Evolutionary conservation across 2,329 filamentous ascomycete genomes (phyloP), one percentile per base, ranked within the genome.

Genomic region (Ceratocystis ficicola): DNA sequence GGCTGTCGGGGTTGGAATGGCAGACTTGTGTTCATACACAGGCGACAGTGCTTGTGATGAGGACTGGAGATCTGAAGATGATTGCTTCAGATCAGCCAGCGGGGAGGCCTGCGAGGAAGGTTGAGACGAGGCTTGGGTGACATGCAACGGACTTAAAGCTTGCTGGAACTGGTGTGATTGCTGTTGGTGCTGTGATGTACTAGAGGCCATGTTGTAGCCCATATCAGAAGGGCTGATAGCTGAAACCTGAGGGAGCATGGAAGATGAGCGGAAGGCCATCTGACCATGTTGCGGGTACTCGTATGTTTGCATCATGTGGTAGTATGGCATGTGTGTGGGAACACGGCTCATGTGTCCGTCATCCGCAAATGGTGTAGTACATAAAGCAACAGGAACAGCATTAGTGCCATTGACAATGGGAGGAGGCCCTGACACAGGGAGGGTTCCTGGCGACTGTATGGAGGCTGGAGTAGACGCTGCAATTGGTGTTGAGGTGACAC

Each of bases 351-450:
- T 28, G 52, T 63, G 62, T 5, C 6, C 44, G 7, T 63, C 62
- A 10, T 63, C 62, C 7, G 62, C 10, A 32, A 63, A 63, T 17
- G 44, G 25, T 1, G 46, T n/a, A 25, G 44, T 36, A 36, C 28
- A 63, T 17, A 48, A 46, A 52, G 44, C 46, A 22, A 5, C 62
- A 46, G 63, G 63, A 28, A 52, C 63, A 59, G 60, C 60, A 52
- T 55, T 61, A 46, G 66, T 67, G 8, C 66, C 66, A 28, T 64
- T 65, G 28, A 67, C 66, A 28, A 68, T 65, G 25, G 63, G 36
- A 48, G 66, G 66, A 46, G 64, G 63, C 17, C 57, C 63, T n/a
- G 63, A 67, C 22, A 57, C 44, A 1, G 66, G 44, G 20, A 50
- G 22, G 12, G 60, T 32, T 10, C 46, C 48, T 17, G 65, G 62